Conservation (phyloP, 352 stramenopile species). For the Phytophthora citrophthora region DNA sequence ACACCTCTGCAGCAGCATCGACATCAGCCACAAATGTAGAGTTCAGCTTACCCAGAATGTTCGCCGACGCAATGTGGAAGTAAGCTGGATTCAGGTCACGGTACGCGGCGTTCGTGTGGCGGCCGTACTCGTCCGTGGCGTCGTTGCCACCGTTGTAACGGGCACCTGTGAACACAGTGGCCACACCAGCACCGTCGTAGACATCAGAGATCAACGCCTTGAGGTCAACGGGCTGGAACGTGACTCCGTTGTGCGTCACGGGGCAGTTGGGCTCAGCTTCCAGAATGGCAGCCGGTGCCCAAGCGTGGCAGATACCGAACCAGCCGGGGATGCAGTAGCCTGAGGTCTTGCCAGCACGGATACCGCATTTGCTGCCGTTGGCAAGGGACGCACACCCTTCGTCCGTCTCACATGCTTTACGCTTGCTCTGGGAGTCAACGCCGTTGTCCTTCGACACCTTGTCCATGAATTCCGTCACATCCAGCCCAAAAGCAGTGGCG, state of each 20-base stretch:
- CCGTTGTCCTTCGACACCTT: slow-evolving; percentile 36
- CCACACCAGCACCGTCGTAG: slow-evolving; percentile 36
- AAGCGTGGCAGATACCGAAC: slow-evolving; percentile 58
- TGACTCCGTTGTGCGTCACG: slow-evolving; percentile 45
- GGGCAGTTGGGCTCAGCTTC: slow-evolving; percentile 48
- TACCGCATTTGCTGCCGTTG: slow-evolving; percentile 33
- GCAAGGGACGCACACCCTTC: slow-evolving; percentile 15
- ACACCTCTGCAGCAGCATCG: slow-evolving; percentile 39
- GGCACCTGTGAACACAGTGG: slow-evolving; percentile 49
- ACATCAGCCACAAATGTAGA: slow-evolving; percentile 56
- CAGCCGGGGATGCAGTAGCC: slow-evolving; percentile 54
- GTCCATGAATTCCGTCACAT: slow-evolving; percentile 39
- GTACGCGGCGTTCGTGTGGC: slow-evolving; percentile 38
- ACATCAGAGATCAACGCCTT: slow-evolving; percentile 46
- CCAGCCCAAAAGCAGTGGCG: slow-evolving; percentile 43
- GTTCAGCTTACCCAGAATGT: slow-evolving; percentile 49
- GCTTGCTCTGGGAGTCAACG: slow-evolving; percentile 24
- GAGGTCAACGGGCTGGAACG: slow-evolving; percentile 48
- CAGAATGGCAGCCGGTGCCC: slow-evolving; percentile 41
- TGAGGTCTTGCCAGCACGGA: slow-evolving; percentile 24
- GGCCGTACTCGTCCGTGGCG: slow-evolving; percentile 46
- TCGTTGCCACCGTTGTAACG: slow-evolving; percentile 35
- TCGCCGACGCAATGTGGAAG: slow-evolving; percentile 53
- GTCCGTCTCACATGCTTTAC: slow-evolving; percentile 25
- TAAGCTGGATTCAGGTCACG: slow-evolving; percentile 55